A percentile compares a stretch with the other conserved stretches of the same genome.
Evolutionary conservation across 2,329 filamentous ascomycete species (phyloP).

Genomic region (Fusarium pseudocircinatum): DNA sequence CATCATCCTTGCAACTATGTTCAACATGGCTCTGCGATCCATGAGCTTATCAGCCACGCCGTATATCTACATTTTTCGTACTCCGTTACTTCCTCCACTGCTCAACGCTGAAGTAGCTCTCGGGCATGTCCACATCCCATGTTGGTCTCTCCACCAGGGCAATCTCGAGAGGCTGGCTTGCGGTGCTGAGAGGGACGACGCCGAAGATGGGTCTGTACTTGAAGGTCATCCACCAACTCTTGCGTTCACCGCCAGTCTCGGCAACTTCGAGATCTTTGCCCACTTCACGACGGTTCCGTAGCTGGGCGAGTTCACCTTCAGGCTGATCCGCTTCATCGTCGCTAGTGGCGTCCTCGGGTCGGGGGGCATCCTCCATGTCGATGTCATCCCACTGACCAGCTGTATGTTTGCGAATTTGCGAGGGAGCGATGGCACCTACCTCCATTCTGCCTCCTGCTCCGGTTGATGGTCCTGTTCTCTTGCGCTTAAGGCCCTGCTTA

Average conservation of each 20-base stretch:
- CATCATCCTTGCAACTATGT: constrained; percentile 16
- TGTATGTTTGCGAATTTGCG: constrained; percentile 53
- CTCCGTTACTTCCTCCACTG: constrained; percentile 57
- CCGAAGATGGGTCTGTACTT: constrained; percentile 96
- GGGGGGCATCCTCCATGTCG: constrained; percentile 52
- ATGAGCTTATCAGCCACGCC: not conserved
- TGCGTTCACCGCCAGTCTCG: constrained; percentile 43
- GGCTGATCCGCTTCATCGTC: constrained; percentile 52
- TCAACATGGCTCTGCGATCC: constrained; percentile 1
- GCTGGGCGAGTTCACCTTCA: constrained; percentile 48
- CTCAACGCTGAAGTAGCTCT: constrained; percentile 71
- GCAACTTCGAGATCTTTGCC: constrained; percentile 28
- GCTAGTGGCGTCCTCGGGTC: constrained; percentile 47
- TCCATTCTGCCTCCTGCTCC: constrained; percentile 66
- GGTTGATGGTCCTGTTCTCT: constrained; percentile 58
- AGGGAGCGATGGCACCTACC: constrained; percentile 56
- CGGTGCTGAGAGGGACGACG: constrained; percentile 58
- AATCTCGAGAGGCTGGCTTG: constrained; percentile 71
- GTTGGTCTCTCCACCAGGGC: constrained; percentile 87
- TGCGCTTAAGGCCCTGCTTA: constrained; percentile 60
- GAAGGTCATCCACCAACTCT: constrained; percentile 80
- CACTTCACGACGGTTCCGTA: constrained; percentile 45
- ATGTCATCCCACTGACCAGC: constrained; percentile 54
- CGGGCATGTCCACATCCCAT: constrained; percentile 82
- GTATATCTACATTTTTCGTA: constrained; percentile 4